A percentile compares a stretch with the other conserved stretches of the same genome.
Evolutionary conservation across 2,329 filamentous ascomycete species (phyloP).

Genomic region (Scytalidium lignicola): DNA sequence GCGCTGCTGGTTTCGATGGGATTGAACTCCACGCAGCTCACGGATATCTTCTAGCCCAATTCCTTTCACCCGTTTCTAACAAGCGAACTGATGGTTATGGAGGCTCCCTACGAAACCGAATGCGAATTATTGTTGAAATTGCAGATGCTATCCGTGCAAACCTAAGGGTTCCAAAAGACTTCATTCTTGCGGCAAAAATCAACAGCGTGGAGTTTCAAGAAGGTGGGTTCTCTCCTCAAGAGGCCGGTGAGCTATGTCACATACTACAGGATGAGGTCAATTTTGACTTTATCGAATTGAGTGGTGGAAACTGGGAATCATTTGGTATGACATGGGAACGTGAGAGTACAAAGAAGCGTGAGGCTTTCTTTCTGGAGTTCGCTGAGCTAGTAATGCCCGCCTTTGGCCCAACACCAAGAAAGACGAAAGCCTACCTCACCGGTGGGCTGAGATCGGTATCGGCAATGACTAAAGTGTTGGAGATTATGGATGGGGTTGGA

Average conservation of each 20-base stretch:
- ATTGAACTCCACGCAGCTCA: slow-evolving; percentile 29
- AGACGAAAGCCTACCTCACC: slow-evolving; percentile 48
- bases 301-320: slow-evolving; percentile 47
- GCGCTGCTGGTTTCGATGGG: slow-evolving; percentile 55
- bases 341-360: slow-evolving; percentile 43
- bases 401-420: slow-evolving; percentile 16
- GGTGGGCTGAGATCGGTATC: slow-evolving; percentile 55
- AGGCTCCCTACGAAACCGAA: slow-evolving; percentile 24
- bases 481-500: slow-evolving; percentile 43
- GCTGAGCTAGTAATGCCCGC: slow-evolving; percentile 45
- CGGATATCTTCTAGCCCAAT: slow-evolving; percentile 8
- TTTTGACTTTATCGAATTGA: slow-evolving; percentile 65
- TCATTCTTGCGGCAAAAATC: slow-evolving; percentile 50
- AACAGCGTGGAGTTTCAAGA: slow-evolving; percentile 57
- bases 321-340: slow-evolving; percentile 10
- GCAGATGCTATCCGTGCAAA: slow-evolving; percentile 54
- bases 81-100: slow-evolving; percentile 26
- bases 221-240: slow-evolving; percentile 43
- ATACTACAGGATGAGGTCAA: slow-evolving; percentile 41
- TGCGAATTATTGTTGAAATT: slow-evolving; percentile 48
- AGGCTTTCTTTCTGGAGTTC: slow-evolving; percentile 67
- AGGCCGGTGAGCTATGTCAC: slow-evolving; percentile 52
- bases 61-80: slow-evolving; percentile 24
- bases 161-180: slow-evolving; percentile 21
- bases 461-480: slow-evolving; percentile 44